Conservation (phyloP, 345 rosid species). For the Acer campestre region DNA sequence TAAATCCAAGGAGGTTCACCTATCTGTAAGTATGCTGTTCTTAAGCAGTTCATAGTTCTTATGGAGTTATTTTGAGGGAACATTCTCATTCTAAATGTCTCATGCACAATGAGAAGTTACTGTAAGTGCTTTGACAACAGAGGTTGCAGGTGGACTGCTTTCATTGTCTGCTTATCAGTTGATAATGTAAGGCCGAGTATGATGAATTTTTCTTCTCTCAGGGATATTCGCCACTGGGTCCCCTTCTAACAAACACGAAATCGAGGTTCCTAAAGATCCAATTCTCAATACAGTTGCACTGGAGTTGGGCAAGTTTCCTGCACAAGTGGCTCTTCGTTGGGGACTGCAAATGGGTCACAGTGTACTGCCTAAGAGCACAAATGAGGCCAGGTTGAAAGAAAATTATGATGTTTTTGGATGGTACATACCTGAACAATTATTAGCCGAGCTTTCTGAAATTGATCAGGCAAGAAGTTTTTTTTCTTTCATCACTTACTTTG, state of each 20-base stretch:
- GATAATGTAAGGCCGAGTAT: too few relatives aligned
- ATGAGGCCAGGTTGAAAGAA: conserved; percentile 43
- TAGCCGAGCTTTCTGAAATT: conserved; percentile 40
- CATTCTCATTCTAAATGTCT: neutral
- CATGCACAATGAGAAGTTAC: neutral
- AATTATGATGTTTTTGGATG: conserved; percentile 35
- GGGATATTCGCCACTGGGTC: conserved; percentile 57
- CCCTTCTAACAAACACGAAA: neutral
- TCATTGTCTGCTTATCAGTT: too few relatives aligned
- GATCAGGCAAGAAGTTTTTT: conserved; percentile 43
- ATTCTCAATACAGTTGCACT: conserved; percentile 34
- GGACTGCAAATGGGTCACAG: conserved; percentile 55
- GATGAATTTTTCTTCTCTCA: conserved; percentile 15
- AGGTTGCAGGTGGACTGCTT: too few relatives aligned
- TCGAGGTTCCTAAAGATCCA: conserved; percentile 39
- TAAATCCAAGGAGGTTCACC: conserved; percentile 61
- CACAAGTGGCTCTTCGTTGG: conserved; percentile 56
- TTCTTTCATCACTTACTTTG: neutral
- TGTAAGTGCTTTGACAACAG: neutral
- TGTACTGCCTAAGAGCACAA: conserved; percentile 48
- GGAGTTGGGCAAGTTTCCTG: conserved; percentile 41
- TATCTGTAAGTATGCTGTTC: conserved; percentile 44
- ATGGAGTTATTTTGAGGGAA: neutral
- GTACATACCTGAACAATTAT: conserved; percentile 30
- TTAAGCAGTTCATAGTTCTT: neutral